Base-by-base conservation (phyloP, 306 rosid genomes). In the Vigna unguiculata region DNA sequence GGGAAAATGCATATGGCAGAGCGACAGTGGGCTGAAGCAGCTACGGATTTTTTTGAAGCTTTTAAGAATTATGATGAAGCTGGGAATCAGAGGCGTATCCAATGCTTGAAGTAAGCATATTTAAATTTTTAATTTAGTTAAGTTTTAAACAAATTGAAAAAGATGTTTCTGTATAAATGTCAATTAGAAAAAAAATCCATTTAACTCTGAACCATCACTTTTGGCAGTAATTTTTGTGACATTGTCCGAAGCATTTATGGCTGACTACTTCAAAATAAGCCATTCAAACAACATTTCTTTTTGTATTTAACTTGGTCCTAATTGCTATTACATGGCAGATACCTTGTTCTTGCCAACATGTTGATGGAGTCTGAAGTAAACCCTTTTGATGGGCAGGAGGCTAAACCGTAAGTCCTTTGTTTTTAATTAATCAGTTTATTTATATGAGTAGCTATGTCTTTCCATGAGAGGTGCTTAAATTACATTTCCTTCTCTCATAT, bases 1-100 rank as follows among this genome's bases (percentile, higher is more conserved):
- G 99, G 99, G 55, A 95, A 95, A 85, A 95, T 95, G 99, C 97
- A 95, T 67, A 95, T 95, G 99, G 93, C 97, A 24, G 99, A 95
- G 92, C 96, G 97, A 68, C 99, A 92, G 73, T 95, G 99, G 99
- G 93, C 92, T 13, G 99, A 95, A 32, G 99, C 97, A 12, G 97
- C 99, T 14, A 95, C 99, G 0, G 98, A 91, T 86, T 93, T 93
- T 76, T 91, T 93, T 87, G 98, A 93, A 86, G 98, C 97, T 62
- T 93, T 93, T 78, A 93, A 93, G 86, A 90, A 93, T 72, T 93
- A 93, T 51, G 97, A 93, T 53, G 98, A 95, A 86, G 97, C 99
- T 74, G 99, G 99, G 78, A 95, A 92, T 73, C 99, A 92, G 66
- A 86, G 97, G 86, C 99, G 97, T 69, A 95, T 95, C 75, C 99